Evolutionary conservation across 2,329 filamentous ascomycete genomes (phyloP), one percentile per base, ranked within the genome.

Genomic region (Ilyonectria destructans): DNA sequence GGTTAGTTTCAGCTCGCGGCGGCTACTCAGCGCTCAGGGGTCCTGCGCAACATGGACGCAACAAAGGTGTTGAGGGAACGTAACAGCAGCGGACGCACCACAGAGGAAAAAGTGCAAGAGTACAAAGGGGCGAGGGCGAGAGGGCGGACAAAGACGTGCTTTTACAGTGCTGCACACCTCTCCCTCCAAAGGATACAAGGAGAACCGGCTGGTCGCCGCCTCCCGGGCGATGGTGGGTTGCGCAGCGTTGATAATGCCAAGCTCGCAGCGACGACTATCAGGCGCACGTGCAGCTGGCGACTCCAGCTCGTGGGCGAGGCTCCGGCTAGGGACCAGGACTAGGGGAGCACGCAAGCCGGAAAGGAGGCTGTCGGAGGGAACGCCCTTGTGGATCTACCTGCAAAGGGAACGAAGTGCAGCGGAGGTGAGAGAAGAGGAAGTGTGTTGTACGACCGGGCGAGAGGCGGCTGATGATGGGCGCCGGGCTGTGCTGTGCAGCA

Each of bases 1-100:
- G 62, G 67, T 66, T 68, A 49, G 63, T 54, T 52, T 67, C 65
- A 65, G 66, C 55, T 65, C 70, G 72, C 66, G 59, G 56, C 37
- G 40, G 62, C 61, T 51, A 8, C n/a, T 43, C 40, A 43, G 40
- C 48, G 55, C 70, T 63, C 33, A 60, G 56, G 59, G 69, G 51
- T 51, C 43, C 59, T 56, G 61, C 45, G 19, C 21, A 37, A 67
- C 55, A 64, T 61, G 33, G 58, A 57, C 40, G 49, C 51, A 61
- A n/a, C 43, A 48, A 69, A 48, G 13, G 65, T n/a, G 56, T 15
- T 17, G 26, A 17, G 23, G 43, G 19, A 63, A 49, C 23, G 60
- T 43, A 33, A 54, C 33, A 63, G 54, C 54, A 43, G 26, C 26
- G 21, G 29, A 55, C 37, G 51, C 19, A 15, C 12, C 35, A 23